Conservation (phyloP, 192 early-diverging fungal genomes). For the Paraglomus occultum region DNA sequence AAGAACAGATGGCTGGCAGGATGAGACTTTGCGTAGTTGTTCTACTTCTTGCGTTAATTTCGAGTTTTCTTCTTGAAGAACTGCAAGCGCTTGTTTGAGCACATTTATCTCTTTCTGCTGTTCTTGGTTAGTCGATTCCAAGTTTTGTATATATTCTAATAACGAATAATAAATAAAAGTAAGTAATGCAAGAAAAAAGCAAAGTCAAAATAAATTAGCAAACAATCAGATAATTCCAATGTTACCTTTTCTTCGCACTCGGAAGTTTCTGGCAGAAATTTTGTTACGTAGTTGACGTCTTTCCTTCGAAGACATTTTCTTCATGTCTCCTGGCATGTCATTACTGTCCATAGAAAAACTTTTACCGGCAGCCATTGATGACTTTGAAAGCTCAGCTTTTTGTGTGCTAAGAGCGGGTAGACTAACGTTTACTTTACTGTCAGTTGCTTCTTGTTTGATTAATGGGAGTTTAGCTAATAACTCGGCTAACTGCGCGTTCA, state of each 20-base stretch:
- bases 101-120: constrained; percentile 31
- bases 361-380: constrained; percentile 1
- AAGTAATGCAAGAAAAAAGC: not conserved
- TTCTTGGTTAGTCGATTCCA: constrained; percentile 26
- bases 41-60: constrained; percentile 27
- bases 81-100: constrained; percentile 18
- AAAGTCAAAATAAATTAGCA: not conserved
- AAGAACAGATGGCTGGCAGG: not conserved
- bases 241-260: constrained; percentile 77
- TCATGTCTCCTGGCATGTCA: constrained; percentile 50
- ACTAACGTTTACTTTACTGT: not conserved
- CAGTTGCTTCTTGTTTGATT: constrained; percentile 23
- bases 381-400: not conserved
- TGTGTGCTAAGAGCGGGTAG: too few relatives aligned
- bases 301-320: constrained; percentile 70
- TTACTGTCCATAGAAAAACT: not conserved
- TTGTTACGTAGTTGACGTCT: constrained; percentile 84
- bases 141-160: constrained; percentile 27
- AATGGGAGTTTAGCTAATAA: constrained; percentile 27
- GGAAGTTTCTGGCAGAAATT: constrained; percentile 82
- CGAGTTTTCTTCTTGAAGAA: constrained; percentile 29
- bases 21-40: constrained; percentile 18
- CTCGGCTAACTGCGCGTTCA: constrained; percentile 30
- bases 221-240: not conserved
- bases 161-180: not conserved